Base-by-base conservation (phyloP, 805 yeast species). In the Soucietia sequanensis region DNA sequence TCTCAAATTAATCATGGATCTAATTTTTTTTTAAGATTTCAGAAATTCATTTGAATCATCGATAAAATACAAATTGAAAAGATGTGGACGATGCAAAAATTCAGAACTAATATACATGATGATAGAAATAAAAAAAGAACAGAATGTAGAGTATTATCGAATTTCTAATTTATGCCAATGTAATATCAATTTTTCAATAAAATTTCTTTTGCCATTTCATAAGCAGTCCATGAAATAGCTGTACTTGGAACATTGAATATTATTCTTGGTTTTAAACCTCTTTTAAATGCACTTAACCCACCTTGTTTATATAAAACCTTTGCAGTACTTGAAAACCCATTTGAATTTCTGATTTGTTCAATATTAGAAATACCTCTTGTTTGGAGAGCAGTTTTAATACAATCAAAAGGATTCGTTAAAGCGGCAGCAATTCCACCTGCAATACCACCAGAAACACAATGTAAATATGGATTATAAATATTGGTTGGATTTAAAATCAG, bases 361-460 rank as follows among this genome's bases (percentile, higher is more conserved):
- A 73, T 72, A 20, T 68, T 65, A 7, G 75, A 64, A 15, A 74
- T 61, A 17, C 86, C 84, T 47, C 85, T 75, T 4, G 96, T 89
- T 60, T 91, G 99, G 46, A 91, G 63, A 12, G 87, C 78, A 0
- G 99, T 91, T 63, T 93, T 91, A 46, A 91, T 76, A 52, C 95
- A 93, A 59, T 91, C 99, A 44, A 91, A 69, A 3, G 99, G 99
- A 9, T 93, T 91, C 1, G 99, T 91, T 13, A 85, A 60, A 0
- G 96, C 98, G 5, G 97, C 96, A 22, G 97, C 95, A 10, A 85
- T 70, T 1, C 95, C 98, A 37, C 99, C 99, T 20, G 96, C 90
- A 14, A 90, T 65, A 36, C 93, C 95, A 46, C 99, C 99, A 44
- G 93, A 76, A 6, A 91, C 72, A 64, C 97, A 90, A 62, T 91